Percentiles rank a stretch among this genome's conserved stretches.
Evolutionary conservation across 2,329 filamentous ascomycete species (phyloP).

Genomic region (Fusarium sp.): DNA sequence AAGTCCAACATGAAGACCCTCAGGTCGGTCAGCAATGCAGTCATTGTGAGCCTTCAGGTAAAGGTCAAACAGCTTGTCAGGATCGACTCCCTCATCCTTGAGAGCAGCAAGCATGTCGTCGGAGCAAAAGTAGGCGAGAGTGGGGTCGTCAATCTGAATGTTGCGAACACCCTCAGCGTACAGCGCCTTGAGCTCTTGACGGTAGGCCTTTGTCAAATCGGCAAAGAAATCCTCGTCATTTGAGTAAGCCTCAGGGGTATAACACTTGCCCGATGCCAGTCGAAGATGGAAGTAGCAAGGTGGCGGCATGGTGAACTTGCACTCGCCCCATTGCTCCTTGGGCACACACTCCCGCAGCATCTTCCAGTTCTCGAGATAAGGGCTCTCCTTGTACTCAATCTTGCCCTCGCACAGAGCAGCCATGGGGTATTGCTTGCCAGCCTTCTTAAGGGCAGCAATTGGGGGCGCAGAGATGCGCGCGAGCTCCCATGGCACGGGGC

Average conservation of each 20-base stretch:
- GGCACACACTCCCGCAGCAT: slow-evolving; percentile 59
- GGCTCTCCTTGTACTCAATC: slow-evolving; percentile 55
- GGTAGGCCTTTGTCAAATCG: slow-evolving; percentile 67
- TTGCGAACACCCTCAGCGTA: slow-evolving; percentile 67
- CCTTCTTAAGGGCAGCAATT: slow-evolving; percentile 53
- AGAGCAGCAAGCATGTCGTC: slow-evolving; percentile 73
- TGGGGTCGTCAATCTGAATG: slow-evolving; percentile 72
- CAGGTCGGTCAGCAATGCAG: slow-evolving; percentile 69
- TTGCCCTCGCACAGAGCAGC: slow-evolving; percentile 56
- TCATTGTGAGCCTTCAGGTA: slow-evolving; percentile 82
- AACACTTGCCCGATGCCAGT: slow-evolving; percentile 64
- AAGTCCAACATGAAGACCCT: slow-evolving; percentile 77
- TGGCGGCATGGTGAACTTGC: slow-evolving; percentile 76
- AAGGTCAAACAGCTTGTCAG: slow-evolving; percentile 74
- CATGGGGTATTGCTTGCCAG: slow-evolving; percentile 53
- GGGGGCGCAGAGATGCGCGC: slow-evolving; percentile 53
- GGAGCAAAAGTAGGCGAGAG: slow-evolving; percentile 74
- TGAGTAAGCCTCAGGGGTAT: slow-evolving; percentile 62
- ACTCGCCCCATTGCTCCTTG: slow-evolving; percentile 68
- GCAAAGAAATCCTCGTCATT: slow-evolving; percentile 67
- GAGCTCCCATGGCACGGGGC: slow-evolving; percentile 53
- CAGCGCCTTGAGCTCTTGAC: slow-evolving; percentile 64
- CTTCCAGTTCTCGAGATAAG: slow-evolving; percentile 58
- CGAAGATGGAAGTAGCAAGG: slow-evolving; percentile 74
- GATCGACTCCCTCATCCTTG: slow-evolving; percentile 66